A percentile compares a stretch with the other conserved stretches of the same genome.
These are phyloP conservation scores for Kregervanrija pseudodelftensis DNA, from an alignment of 805 yeast genomes.

Conservation along the genomic window DNA sequence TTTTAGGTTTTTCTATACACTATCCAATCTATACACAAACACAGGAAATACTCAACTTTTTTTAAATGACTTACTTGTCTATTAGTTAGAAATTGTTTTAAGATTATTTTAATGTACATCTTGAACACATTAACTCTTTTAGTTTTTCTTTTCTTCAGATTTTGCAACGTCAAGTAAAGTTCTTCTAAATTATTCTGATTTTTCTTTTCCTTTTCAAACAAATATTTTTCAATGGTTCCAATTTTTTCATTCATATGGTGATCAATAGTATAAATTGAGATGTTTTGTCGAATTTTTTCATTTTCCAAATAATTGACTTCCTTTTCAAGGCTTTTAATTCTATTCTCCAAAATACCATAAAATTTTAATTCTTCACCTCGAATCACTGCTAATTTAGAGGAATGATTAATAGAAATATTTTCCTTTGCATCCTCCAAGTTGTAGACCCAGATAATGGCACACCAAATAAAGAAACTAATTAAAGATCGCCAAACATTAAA, in stretches of 20 bases:
- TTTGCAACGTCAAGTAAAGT: not conserved
- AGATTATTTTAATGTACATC: not conserved
- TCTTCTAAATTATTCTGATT: constrained; percentile 1
- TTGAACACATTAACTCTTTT: not conserved
- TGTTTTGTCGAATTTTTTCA: constrained; percentile 9
- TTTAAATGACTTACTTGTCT: too few relatives aligned
- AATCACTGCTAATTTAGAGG: not conserved
- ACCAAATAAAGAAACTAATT: constrained; percentile 8
- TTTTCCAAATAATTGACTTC: not conserved
- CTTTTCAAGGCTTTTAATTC: constrained; percentile 4
- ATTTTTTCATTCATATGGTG: constrained; percentile 8
- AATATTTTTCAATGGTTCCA: constrained; percentile 5
- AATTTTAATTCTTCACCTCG: not conserved
- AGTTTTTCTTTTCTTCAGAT: constrained; percentile 2
- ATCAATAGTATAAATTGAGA: constrained; percentile 6
- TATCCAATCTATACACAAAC: too few relatives aligned
- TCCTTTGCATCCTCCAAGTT: constrained; percentile 4
- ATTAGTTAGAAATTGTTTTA: not conserved
- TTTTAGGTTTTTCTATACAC: too few relatives aligned
- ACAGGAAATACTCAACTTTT: too few relatives aligned
- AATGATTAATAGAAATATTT: not conserved
- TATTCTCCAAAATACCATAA: constrained; percentile 1
- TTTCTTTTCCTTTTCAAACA: not conserved
- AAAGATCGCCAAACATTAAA: constrained; percentile 6
- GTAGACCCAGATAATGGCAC: constrained; percentile 9